Conservation (phyloP, 768 basidiomycete species). For the Mycena alexandri region DNA sequence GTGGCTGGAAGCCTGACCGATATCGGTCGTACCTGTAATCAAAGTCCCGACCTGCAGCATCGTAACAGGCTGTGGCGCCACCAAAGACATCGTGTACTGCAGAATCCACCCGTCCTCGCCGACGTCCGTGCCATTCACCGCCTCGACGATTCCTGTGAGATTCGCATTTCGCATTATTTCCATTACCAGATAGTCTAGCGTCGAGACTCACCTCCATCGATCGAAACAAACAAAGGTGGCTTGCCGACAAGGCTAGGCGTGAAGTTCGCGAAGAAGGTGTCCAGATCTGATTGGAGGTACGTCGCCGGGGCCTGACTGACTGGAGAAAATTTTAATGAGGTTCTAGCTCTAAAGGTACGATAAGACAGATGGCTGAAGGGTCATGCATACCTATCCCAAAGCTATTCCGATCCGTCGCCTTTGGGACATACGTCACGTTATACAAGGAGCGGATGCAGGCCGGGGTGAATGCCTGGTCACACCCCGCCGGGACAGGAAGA, state of each 20-base stretch:
- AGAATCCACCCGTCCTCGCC: constrained; percentile 61
- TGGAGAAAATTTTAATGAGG: constrained; percentile 32
- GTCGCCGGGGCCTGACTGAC: constrained; percentile 60
- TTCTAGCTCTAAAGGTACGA: not conserved
- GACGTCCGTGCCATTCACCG: constrained; percentile 42
- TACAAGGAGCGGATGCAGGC: constrained; percentile 52
- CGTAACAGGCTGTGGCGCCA: constrained; percentile 46
- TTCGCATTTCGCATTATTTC: no score
- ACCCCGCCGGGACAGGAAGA: constrained; percentile 23
- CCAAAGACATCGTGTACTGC: constrained; percentile 59
- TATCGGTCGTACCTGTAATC: constrained; percentile 37
- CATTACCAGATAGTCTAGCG: no score
- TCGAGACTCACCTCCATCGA: constrained; percentile 57
- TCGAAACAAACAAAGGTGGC: constrained; percentile 54
- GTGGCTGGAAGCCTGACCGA: not conserved
- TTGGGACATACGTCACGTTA: constrained; percentile 49
- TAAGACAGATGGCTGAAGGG: no score
- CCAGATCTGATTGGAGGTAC: constrained; percentile 57
- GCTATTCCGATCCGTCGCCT: constrained; percentile 43
- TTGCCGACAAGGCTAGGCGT: constrained; percentile 53
- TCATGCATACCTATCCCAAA: constrained; percentile 51
- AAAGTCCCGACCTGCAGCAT: constrained; percentile 50
- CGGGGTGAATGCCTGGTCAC: constrained; percentile 44
- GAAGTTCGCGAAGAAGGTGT: constrained; percentile 57
- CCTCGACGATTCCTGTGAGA: constrained; percentile 35